phyloP scores from a whole-genome alignment of 331 rosid species.

The Quercus phellos region DNA sequence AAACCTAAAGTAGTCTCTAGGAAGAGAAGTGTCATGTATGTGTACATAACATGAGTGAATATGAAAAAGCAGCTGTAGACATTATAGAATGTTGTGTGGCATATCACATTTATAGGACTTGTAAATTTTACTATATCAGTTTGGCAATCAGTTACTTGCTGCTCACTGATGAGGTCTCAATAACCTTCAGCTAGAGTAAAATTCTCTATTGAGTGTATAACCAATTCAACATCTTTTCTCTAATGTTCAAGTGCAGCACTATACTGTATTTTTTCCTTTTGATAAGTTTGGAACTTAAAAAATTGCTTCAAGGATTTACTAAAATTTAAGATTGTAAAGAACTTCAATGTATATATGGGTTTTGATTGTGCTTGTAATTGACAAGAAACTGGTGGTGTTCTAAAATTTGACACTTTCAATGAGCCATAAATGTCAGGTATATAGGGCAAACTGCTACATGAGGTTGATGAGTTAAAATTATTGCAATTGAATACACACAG shows the following conservation, averaged over 20 bases:
- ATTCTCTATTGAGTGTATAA: not conserved
- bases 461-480: not conserved
- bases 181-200: not conserved
- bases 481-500: not conserved
- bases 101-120: not conserved
- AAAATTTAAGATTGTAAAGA: not conserved
- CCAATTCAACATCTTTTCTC: not conserved
- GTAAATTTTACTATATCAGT: not conserved
- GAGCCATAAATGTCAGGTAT: not conserved
- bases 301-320: not conserved
- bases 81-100: not conserved
- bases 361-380: not conserved
- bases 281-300: not conserved
- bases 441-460: not conserved
- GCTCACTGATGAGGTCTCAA: not conserved
- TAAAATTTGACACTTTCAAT: not conserved
- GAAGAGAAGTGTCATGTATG: not conserved
- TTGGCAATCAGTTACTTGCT: not conserved
- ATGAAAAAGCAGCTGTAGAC: not conserved
- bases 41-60: not conserved
- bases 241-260: not conserved
- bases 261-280: not conserved
- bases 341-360: not conserved
- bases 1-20: not conserved
- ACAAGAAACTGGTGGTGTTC: not conserved